A percentile compares a stretch with the other conserved stretches of the same genome.
Evolutionary conservation across 371 early-diverging fungal genomes (phyloP).

Genomic region (Mortierella sp.): DNA sequence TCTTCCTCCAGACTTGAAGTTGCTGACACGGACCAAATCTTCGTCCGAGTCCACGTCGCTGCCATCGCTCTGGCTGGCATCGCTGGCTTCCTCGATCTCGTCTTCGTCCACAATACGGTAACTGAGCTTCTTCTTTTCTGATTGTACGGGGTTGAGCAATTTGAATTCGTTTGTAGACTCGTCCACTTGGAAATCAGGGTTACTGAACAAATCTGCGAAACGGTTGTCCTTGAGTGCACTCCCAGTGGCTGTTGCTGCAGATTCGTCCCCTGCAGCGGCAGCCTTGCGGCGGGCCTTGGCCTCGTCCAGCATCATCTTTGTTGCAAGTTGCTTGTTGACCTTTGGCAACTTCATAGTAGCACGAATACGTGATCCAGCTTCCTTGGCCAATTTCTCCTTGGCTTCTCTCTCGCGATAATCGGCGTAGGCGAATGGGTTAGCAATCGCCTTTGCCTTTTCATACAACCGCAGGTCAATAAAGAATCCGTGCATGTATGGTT

Average conservation of each 20-base stretch:
- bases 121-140: slow-evolving; percentile 55
- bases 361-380: slow-evolving; percentile 91
- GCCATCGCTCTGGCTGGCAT: slow-evolving; percentile 43
- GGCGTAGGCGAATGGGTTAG: slow-evolving; percentile 97
- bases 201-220: slow-evolving; percentile 90
- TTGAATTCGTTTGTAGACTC: slow-evolving; percentile 87
- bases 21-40: slow-evolving; percentile 59
- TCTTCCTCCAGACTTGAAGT: slow-evolving; percentile 58
- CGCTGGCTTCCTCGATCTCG: slow-evolving; percentile 60
- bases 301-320: slow-evolving; percentile 72
- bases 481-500: slow-evolving; percentile 99
- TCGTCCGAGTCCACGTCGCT: slow-evolving; percentile 62
- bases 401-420: slow-evolving; percentile 86
- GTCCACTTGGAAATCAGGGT: slow-evolving; percentile 96
- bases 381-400: slow-evolving; percentile 87
- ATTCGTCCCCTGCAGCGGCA: slow-evolving; percentile 33
- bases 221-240: slow-evolving; percentile 83
- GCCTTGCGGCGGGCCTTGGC: slow-evolving; percentile 58
- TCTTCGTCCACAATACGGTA: slow-evolving; percentile 62
- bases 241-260: slow-evolving; percentile 29
- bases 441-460: slow-evolving; percentile 95
- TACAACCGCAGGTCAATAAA: slow-evolving; percentile 96
- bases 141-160: slow-evolving; percentile 81
- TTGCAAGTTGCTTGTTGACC: slow-evolving; percentile 90
- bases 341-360: slow-evolving; percentile 89